Percentiles rank a stretch among this genome's conserved stretches.
These are phyloP conservation scores for Vinca minor DNA, from an alignment of 257 asterid genomes.

Conservation along the genomic window DNA sequence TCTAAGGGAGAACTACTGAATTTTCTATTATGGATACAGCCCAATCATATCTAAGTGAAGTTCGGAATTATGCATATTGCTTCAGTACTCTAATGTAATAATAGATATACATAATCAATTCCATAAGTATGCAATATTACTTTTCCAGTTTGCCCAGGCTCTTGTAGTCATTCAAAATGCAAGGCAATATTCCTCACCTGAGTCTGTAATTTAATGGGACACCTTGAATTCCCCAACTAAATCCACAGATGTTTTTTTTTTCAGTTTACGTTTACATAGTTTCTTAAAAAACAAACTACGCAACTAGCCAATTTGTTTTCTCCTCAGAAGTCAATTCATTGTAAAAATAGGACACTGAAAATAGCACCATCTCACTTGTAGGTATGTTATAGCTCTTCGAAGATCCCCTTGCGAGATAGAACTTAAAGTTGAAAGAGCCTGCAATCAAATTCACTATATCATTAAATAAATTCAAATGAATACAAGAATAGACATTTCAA, in stretches of 20 bases:
- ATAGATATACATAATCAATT: no score
- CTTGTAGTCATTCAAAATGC: neutral
- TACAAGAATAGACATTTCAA: neutral
- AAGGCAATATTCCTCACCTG: neutral
- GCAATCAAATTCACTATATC: constrained; percentile 8
- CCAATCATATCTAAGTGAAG: no score
- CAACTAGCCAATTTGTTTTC: neutral
- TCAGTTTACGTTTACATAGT: neutral
- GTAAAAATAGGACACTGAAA: neutral
- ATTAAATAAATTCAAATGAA: constrained; percentile 9
- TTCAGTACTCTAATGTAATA: no score
- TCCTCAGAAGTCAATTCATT: neutral
- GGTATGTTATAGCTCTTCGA: constrained; percentile 72
- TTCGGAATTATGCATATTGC: no score
- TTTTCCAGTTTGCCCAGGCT: neutral
- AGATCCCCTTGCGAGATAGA: constrained; percentile 93
- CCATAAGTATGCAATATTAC: neutral
- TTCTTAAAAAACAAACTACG: neutral
- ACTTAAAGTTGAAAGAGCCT: constrained; percentile 88
- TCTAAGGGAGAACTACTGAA: no score
- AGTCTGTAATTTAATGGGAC: neutral
- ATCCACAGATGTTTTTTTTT: neutral
- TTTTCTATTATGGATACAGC: no score
- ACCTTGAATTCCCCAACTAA: neutral
- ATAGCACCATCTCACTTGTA: no score